Base-by-base conservation (phyloP, 306 rosid species). In the Ochetophila trinervis region DNA sequence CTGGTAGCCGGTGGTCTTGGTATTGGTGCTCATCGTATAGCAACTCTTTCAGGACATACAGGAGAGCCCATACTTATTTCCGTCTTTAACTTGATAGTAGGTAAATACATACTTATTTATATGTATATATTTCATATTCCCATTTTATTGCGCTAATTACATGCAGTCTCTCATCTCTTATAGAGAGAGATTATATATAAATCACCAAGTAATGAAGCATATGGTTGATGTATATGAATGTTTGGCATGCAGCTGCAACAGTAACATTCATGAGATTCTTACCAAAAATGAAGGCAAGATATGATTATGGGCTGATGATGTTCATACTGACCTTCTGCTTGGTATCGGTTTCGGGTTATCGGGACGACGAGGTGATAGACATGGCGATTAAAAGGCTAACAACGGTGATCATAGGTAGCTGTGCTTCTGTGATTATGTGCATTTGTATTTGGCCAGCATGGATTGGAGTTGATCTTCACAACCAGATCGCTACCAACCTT, bases 1-100 rank as follows among this genome's bases (percentile, higher is more conserved):
- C 30, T 79, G 4, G 14, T 40, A 10, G 82, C 82, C 3, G 80
- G 78, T 10, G 71, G 44, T 70, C 73, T 83, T 14, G 78, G 76
- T 34, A 10, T 70, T 59, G 84, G 71, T 16, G 75, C 60, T 5
- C 76, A 73, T 70, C 50, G 37, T 16, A 55, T 83, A 36, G 82
- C 80, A 6, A 51, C 62, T 62, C 63, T 73, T 15, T 64, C 60
- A 11, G 87, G 78, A 19, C 40, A 35, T 13, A 61, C 1, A n/a
- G 84, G 73, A 21, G 66, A 79, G 57, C 68, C 80, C 17, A 50
- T 79, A 13, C 23, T 83, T 1, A 51, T 76, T 34, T 70, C 67
- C 8, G 0, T 54, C 67, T 74, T 56, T 18, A 20, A 42, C 21
- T 24, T 67, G 6, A 8, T 42, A 42, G 14, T 10, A 42, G 27